Percentiles rank a stretch among this genome's conserved stretches.
These are phyloP conservation scores for Elsinoe australis DNA, from an alignment of 2,329 filamentous ascomycete species.

Conservation along the genomic window DNA sequence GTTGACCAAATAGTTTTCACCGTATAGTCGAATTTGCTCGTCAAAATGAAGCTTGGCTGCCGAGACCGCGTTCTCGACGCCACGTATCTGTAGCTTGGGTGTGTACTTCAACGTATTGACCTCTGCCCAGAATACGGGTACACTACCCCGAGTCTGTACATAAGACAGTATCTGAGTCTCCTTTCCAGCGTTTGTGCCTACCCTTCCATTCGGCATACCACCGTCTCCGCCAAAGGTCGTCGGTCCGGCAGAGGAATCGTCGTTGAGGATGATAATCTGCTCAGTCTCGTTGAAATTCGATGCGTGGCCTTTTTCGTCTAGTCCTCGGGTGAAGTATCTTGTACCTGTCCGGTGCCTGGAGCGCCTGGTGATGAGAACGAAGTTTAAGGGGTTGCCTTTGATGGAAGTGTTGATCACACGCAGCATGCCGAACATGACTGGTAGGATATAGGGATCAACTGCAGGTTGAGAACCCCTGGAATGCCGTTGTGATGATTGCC, in stretches of 20 bases:
- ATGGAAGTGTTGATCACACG: conserved; percentile 81
- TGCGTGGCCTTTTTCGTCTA: conserved; percentile 90
- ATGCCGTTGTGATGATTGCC: conserved; percentile 49
- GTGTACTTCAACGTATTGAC: conserved; percentile 89
- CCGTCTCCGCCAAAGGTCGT: conserved; percentile 73
- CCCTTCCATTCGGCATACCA: conserved; percentile 67
- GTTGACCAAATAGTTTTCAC: conserved; percentile 95
- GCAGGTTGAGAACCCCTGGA: conserved; percentile 63
- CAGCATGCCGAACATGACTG: conserved; percentile 93
- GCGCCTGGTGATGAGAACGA: conserved; percentile 79
- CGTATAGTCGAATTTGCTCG: conserved; percentile 88
- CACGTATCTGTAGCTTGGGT: conserved; percentile 79
- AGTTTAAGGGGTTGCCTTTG: conserved; percentile 75
- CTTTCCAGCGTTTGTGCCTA: conserved; percentile 49
- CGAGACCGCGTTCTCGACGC: conserved; percentile 68
- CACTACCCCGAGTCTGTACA: conserved; percentile 91
- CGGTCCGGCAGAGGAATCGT: conserved; percentile 60
- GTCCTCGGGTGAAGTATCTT: conserved; percentile 86
- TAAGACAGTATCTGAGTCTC: conserved; percentile 90
- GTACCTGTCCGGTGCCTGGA: conserved; percentile 85
- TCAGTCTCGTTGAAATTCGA: conserved; percentile 99
- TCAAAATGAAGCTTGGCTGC: conserved; percentile 83
- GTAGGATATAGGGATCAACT: conserved; percentile 85
- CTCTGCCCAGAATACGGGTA: conserved; percentile 94
- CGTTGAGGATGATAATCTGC: conserved; percentile 83